These are phyloP conservation scores for Trichomonas tenax DNA, from an alignment of 208 protist genomes.

Conservation along the genomic window DNA sequence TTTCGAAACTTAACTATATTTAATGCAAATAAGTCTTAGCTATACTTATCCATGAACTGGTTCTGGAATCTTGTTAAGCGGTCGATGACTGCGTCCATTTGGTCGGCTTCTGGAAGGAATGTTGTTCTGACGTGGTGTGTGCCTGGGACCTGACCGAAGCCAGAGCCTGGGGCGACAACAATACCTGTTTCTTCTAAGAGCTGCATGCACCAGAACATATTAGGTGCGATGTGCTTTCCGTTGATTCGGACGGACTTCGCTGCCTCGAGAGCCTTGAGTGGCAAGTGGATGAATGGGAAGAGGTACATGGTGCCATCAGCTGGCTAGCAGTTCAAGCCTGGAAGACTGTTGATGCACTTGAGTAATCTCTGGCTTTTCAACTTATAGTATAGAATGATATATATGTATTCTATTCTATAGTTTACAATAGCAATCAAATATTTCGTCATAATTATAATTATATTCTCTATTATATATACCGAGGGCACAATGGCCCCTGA, in stretches of 20 bases:
- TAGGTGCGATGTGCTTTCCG: conserved; percentile 52
- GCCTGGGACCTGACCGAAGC: conserved; percentile 58
- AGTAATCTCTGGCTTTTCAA: conserved; percentile 29
- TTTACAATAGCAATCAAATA: no score
- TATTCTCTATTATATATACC: no score
- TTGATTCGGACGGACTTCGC: not conserved
- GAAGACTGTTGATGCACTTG: conserved; percentile 63
- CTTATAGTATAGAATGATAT: no score
- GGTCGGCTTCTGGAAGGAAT: conserved; percentile 82
- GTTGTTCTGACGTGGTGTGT: conserved; percentile 96
- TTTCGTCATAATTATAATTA: no score
- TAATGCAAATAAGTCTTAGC: no score
- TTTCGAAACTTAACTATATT: no score
- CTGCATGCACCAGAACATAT: conserved; percentile 78
- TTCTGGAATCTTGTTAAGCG: conserved; percentile 27
- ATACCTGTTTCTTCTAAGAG: conserved; percentile 84
- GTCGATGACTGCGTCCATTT: conserved; percentile 56
- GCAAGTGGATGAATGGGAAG: conserved; percentile 62
- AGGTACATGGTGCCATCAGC: conserved; percentile 86
- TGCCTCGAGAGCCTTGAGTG: conserved; percentile 35
- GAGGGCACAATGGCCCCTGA: no score
- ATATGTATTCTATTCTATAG: no score
- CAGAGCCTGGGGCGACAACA: conserved; percentile 49
- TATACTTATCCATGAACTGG: conserved; percentile 28
- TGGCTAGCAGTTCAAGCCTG: conserved; percentile 66